These are phyloP conservation scores for Leccinum rimulosum DNA, from an alignment of 768 basidiomycete genomes.

Conservation along the genomic window DNA sequence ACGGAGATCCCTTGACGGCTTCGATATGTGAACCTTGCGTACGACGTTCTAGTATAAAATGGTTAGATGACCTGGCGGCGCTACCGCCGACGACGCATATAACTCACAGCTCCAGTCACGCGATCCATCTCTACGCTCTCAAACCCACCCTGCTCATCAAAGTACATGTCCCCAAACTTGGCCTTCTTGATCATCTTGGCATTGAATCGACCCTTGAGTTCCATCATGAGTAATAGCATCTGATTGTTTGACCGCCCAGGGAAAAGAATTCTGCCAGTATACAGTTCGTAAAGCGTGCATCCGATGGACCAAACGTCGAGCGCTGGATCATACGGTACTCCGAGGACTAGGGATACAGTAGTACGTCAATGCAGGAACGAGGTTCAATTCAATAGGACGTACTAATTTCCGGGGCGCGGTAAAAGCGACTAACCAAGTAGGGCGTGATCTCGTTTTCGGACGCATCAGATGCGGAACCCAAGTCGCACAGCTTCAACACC, in stretches of 20 bases:
- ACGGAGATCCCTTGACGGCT: constrained; percentile 78
- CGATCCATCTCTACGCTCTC: constrained; percentile 80
- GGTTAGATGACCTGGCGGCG: constrained; percentile 20
- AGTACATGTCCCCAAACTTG: constrained; percentile 88
- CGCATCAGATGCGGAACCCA: constrained; percentile 95
- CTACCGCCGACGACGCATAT: constrained; percentile 4
- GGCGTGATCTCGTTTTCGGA: constrained; percentile 97
- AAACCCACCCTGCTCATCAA: constrained; percentile 91
- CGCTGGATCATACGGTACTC: constrained; percentile 90
- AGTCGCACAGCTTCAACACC: constrained; percentile 88
- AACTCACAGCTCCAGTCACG: constrained; percentile 77
- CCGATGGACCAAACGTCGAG: constrained; percentile 97
- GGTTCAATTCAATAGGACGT: constrained; percentile 28
- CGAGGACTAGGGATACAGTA: constrained; percentile 65
- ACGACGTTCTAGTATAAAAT: constrained; percentile 62
- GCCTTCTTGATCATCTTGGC: constrained; percentile 93
- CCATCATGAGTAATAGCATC: constrained; percentile 98
- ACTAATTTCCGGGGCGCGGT: constrained; percentile 99
- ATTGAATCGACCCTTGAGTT: constrained; percentile 92
- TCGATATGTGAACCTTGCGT: constrained; percentile 78
- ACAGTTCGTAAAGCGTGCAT: constrained; percentile 94
- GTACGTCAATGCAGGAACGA: constrained; percentile 15
- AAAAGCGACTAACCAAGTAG: constrained; percentile 96
- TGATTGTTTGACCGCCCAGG: constrained; percentile 97
- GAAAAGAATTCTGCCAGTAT: constrained; percentile 96